These are phyloP conservation scores for Saccharomycopsis oosterbeekiorum DNA, from an alignment of 805 yeast species.

Conservation along the genomic window DNA sequence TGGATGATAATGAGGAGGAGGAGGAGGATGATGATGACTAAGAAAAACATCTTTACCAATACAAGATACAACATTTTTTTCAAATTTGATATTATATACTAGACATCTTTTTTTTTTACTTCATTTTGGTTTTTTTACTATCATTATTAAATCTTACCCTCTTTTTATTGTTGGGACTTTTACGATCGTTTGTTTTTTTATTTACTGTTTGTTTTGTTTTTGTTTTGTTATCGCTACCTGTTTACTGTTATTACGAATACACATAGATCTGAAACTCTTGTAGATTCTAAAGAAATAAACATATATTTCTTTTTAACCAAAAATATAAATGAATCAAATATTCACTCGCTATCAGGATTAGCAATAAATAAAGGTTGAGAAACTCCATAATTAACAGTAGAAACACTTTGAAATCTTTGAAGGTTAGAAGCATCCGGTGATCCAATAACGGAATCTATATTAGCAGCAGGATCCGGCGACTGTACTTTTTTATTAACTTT, in stretches of 20 bases:
- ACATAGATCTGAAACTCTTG: neutral
- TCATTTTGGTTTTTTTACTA: too few relatives aligned
- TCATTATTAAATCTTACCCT: too few relatives aligned
- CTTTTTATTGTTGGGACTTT: too few relatives aligned
- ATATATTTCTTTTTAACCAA: too few relatives aligned
- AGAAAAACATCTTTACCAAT: neutral
- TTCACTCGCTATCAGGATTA: slow-evolving; percentile 15
- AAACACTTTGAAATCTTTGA: slow-evolving; percentile 1
- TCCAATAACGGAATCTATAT: neutral
- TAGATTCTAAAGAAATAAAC: neutral
- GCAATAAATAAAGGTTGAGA: slow-evolving; percentile 11
- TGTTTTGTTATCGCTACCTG: too few relatives aligned
- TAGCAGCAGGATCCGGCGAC: neutral
- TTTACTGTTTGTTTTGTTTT: neutral
- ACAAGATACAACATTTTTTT: too few relatives aligned
- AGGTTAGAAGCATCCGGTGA: neutral
- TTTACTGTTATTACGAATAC: neutral
- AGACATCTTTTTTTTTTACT: too few relatives aligned
- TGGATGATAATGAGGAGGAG: slow-evolving; percentile 19
- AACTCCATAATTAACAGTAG: neutral
- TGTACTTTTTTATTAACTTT: slow-evolving; percentile 2
- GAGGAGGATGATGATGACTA: slow-evolving; percentile 11
- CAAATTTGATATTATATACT: slow-evolving; percentile 10
- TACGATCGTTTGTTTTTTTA: too few relatives aligned
- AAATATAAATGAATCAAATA: neutral